phyloP scores from a whole-genome alignment of 2,329 filamentous ascomycete species.

The Colletotrichum phormii region DNA sequence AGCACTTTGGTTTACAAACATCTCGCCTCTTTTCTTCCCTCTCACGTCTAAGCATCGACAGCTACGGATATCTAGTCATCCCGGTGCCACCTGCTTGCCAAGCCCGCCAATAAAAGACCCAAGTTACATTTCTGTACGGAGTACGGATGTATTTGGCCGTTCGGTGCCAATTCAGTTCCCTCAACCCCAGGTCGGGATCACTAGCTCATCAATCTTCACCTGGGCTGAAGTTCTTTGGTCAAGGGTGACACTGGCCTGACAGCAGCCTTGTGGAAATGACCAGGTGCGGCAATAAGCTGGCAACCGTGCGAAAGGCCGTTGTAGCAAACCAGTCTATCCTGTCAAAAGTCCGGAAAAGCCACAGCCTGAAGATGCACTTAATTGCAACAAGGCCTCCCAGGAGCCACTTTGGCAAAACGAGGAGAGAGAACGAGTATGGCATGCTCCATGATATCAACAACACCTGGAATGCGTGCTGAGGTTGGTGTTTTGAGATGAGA shows the following conservation, averaged over 20 bases:
- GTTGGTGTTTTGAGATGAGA: slow-evolving; percentile 11
- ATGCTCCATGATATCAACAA: not conserved
- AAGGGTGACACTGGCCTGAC: not conserved
- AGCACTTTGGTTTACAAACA: not conserved
- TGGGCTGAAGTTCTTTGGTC: not conserved
- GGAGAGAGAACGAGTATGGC: not conserved
- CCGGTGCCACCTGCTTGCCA: not conserved
- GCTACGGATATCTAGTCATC: not conserved
- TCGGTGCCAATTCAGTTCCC: not conserved
- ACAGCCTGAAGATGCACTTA: not conserved
- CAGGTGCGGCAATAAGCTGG: not conserved
- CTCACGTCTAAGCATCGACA: not conserved
- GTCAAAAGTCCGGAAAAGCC: not conserved
- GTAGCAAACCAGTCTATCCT: not conserved
- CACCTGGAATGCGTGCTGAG: not conserved
- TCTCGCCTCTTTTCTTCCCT: not conserved
- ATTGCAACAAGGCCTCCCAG: not conserved
- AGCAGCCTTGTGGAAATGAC: not conserved
- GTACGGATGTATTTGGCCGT: not conserved
- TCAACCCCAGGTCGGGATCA: not conserved
- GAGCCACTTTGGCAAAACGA: not conserved
- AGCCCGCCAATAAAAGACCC: not conserved
- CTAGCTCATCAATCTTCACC: not conserved
- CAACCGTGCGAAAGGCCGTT: not conserved
- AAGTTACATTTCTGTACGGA: not conserved